phyloP scores from a whole-genome alignment of 2,329 filamentous ascomycete genomes.

The Hymenotorrendiella dingleyae region DNA sequence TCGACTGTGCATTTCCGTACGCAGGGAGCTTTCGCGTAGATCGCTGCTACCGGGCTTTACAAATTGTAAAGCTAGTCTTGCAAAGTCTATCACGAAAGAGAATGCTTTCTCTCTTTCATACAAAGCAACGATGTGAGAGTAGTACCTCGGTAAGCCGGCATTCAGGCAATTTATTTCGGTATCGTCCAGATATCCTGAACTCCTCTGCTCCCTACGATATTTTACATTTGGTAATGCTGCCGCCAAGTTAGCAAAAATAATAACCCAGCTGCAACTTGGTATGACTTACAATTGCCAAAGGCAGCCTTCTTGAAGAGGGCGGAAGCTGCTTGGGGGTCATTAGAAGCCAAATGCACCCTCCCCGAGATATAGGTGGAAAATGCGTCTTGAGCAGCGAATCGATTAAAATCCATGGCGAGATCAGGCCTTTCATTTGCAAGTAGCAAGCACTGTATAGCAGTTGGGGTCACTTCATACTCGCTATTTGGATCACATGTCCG shows the following conservation, averaged over 20 bases:
- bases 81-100: conserved; percentile 79
- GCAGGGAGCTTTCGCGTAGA: conserved; percentile 31
- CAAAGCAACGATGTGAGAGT: conserved; percentile 75
- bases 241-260: conserved; percentile 16
- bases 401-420: conserved; percentile 50
- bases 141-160: conserved; percentile 75
- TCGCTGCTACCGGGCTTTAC: conserved; percentile 14
- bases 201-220: conserved; percentile 41
- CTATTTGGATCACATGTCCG: conserved; percentile 60
- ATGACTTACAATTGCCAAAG: conserved; percentile 69
- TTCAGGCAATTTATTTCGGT: conserved; percentile 66
- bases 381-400: conserved; percentile 50
- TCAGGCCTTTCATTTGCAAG: conserved; percentile 55
- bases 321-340: conserved; percentile 68
- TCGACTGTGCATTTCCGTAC: conserved; percentile 70
- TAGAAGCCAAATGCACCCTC: conserved; percentile 66
- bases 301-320: conserved; percentile 77
- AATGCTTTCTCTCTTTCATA: conserved; percentile 75
- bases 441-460: conserved; percentile 56
- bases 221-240: conserved; percentile 26
- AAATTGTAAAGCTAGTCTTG: conserved; percentile 67
- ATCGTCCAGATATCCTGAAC: conserved; percentile 64
- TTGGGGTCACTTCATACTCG: conserved; percentile 57
- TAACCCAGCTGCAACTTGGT: too few relatives aligned
- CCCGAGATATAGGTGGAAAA: conserved; percentile 81